Evolutionary conservation across 164 flowering plant genomes (phyloP), one percentile per base, ranked within the genome.

Genomic region (Vitis labrusca): DNA sequence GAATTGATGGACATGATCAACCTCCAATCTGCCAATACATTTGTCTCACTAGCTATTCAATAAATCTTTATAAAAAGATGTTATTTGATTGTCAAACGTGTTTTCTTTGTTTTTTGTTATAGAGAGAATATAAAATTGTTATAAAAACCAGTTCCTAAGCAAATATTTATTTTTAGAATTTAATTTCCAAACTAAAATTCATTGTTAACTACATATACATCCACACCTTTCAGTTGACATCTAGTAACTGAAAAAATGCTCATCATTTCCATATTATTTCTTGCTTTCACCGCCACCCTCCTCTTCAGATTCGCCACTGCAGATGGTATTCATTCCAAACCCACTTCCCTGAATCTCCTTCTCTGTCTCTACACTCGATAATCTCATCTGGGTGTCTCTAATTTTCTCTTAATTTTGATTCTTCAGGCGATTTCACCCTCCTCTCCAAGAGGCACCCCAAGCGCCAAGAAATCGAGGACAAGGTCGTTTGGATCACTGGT

Each of bases 401-500:
- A 16, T 32, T 37, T 29, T 47, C 10, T 16, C 2, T 53, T 14
- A 64, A 17, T 56, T 29, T 54, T 44, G 9, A 49, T 51, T 61
- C 44, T 57, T 23, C 71, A 93, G 98, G 95, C 29, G 98, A 93
- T 81, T 85, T 91, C 67, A 91, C 93, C 0, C 73, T 93, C 72
- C 50, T 82, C 63, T 85, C 87, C 11, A 88, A 85, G 70, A 77
- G 73, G 60, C 82, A 75, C 52, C 88, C 79, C 2, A 93, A 90
- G 74, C 86, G 88, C 30, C 86, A 89, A 71, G 88, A 83, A 80
- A 83, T 91, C 51, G 90, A 93, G 76, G 95, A 91, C 74, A 93
- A 90, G 91, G 97, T 94, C 67, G 74, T 91, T 69, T 94, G 98
- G 98, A 89, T 94, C 61, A 90, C 98, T 56, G 98, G 98, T 6